Conservation (phyloP, 1,139 yeast genomes). For the Geotrichum bryndzae region DNA sequence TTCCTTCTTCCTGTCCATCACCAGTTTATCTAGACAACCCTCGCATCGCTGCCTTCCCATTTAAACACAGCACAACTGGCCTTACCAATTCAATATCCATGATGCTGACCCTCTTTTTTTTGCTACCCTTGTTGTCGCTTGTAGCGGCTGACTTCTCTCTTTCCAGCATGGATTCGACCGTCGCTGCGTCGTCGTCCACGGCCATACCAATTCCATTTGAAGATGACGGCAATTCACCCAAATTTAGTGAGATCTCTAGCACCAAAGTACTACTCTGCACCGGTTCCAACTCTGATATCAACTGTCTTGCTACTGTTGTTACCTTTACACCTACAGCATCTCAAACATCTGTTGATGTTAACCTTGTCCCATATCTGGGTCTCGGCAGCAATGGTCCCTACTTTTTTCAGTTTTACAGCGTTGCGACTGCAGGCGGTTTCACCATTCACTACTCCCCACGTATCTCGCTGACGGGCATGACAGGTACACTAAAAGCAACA, state of each 20-base stretch:
- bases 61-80: background rate
- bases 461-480: slow-evolving; percentile 62
- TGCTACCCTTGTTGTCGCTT: background rate
- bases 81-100: background rate
- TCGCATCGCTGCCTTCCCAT: no score
- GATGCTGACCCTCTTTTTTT: background rate
- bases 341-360: background rate
- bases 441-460: slow-evolving; percentile 68
- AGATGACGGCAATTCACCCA: slow-evolving; percentile 50
- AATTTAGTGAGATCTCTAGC: slow-evolving; percentile 40
- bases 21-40: background rate
- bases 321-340: slow-evolving; percentile 27
- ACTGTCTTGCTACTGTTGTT: slow-evolving; percentile 40
- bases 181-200: slow-evolving; percentile 39
- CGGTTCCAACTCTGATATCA: slow-evolving; percentile 51
- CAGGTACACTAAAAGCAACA: slow-evolving; percentile 47
- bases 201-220: slow-evolving; percentile 53
- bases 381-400: slow-evolving; percentile 58
- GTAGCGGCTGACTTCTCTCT: background rate
- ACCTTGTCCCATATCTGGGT: slow-evolving; percentile 17
- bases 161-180: background rate
- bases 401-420: slow-evolving; percentile 59
- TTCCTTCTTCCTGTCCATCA: background rate
- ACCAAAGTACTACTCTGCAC: slow-evolving; percentile 61
- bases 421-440: slow-evolving; percentile 38